Conservation (phyloP, 208 protist species). For the Acanthamoeba sp. region DNA sequence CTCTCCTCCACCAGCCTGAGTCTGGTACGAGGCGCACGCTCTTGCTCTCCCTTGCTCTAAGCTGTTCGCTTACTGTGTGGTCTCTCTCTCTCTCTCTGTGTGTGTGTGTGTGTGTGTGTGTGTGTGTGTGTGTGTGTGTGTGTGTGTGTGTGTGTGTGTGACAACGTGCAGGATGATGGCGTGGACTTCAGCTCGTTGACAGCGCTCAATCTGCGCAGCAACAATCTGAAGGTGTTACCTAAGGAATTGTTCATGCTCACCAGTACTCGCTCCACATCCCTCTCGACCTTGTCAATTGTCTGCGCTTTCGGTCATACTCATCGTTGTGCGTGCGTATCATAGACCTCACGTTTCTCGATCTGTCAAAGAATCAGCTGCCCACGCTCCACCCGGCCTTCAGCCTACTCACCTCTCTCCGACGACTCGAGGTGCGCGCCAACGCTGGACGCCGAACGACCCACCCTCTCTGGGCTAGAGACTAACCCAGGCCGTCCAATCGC, state of each 20-base stretch:
- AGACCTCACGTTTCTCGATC: constrained; percentile 51
- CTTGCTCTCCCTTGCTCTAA: background rate
- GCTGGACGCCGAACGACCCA: background rate
- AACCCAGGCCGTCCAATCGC: no score
- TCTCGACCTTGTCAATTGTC: background rate
- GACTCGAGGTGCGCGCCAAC: constrained; percentile 1
- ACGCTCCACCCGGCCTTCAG: background rate
- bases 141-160: no score
- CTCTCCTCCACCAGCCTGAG: constrained; percentile 39
- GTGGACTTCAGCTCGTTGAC: constrained; percentile 27
- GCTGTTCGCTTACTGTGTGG: no score
- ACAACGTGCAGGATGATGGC: constrained; percentile 27
- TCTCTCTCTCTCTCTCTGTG: no score
- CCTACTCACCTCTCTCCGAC: background rate
- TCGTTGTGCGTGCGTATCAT: background rate
- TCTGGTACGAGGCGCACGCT: background rate
- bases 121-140: no score
- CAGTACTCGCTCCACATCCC: background rate
- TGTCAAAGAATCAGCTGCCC: constrained; percentile 39
- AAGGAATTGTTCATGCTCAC: constrained; percentile 42
- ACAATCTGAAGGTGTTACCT: constrained; percentile 32
- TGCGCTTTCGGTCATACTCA: no score
- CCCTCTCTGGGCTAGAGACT: no score
- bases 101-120: no score
- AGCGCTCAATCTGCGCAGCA: constrained; percentile 17